Conservation (phyloP, 805 yeast genomes). For the Myxozyma neglecta region DNA sequence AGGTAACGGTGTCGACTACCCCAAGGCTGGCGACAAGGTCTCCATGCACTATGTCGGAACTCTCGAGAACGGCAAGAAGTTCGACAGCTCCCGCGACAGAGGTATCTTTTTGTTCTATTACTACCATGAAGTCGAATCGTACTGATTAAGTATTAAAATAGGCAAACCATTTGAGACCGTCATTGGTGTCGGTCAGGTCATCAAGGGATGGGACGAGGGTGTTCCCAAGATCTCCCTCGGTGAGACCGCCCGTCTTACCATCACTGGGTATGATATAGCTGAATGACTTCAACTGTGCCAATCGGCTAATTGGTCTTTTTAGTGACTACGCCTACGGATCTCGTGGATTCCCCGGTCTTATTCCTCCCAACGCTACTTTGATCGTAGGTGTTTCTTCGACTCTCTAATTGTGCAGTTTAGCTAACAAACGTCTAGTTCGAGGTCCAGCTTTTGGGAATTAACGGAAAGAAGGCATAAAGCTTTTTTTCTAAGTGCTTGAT, state of each 20-base stretch:
- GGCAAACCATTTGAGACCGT: constrained; percentile 88
- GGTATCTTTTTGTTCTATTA: constrained; percentile 38
- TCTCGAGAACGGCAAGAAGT: constrained; percentile 90
- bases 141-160: background rate
- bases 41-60: constrained; percentile 96
- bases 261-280: constrained; percentile 54
- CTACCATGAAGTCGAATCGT: background rate
- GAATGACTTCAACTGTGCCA: background rate
- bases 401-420: background rate
- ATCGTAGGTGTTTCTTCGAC: constrained; percentile 40
- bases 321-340: constrained; percentile 87
- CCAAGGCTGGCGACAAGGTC: constrained; percentile 81
- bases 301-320: background rate
- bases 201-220: constrained; percentile 95
- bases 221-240: constrained; percentile 91
- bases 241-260: constrained; percentile 86
- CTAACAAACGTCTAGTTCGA: constrained; percentile 35
- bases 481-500: background rate
- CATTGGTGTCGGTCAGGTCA: constrained; percentile 96
- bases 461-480: constrained; percentile 30
- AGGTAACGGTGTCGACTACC: constrained; percentile 87
- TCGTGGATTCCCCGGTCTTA: constrained; percentile 94
- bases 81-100: constrained; percentile 93
- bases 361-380: constrained; percentile 95
- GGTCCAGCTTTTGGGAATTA: constrained; percentile 41